phyloP scores from a whole-genome alignment of 2,329 filamentous ascomycete species.

The Colletotrichum sp. region DNA sequence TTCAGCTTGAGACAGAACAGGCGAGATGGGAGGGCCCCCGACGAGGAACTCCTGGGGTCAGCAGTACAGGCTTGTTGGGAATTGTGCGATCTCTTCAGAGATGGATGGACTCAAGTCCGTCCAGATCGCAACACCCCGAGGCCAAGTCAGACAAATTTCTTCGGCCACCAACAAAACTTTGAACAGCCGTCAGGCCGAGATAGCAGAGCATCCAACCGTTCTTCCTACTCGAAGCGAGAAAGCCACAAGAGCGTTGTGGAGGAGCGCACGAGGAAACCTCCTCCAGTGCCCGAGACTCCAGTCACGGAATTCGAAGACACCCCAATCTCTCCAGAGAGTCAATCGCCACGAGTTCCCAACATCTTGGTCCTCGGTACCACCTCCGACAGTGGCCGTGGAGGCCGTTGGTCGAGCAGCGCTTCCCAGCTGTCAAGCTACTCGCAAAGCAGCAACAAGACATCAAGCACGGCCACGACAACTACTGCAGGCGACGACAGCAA shows the following conservation, averaged over 20 bases:
- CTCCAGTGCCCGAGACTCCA: slow-evolving; percentile 79
- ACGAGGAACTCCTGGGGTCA: slow-evolving; percentile 85
- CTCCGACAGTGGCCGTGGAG: slow-evolving; percentile 62
- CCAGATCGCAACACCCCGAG: slow-evolving; percentile 87
- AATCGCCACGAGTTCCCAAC: slow-evolving; percentile 78
- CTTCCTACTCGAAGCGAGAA: slow-evolving; percentile 57
- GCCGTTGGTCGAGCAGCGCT: slow-evolving; percentile 82
- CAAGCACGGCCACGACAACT: slow-evolving; percentile 75
- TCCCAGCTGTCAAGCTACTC: slow-evolving; percentile 83
- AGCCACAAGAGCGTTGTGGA: slow-evolving; percentile 56
- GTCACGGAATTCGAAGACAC: slow-evolving; percentile 96
- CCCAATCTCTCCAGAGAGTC: slow-evolving; percentile 80
- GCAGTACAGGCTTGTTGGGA: slow-evolving; percentile 96
- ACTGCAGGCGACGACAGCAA: slow-evolving; percentile 76
- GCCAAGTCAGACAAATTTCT: slow-evolving; percentile 79
- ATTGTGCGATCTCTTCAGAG: slow-evolving; percentile 88
- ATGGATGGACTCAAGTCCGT: slow-evolving; percentile 88
- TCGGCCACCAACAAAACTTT: slow-evolving; percentile 47
- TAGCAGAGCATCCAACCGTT: slow-evolving; percentile 56
- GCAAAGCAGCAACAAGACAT: slow-evolving; percentile 68
- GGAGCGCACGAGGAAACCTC: slow-evolving; percentile 53
- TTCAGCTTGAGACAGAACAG: slow-evolving; percentile 87
- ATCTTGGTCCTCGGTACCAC: slow-evolving; percentile 84
- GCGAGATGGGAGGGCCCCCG: slow-evolving; percentile 72
- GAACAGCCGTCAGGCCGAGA: slow-evolving; percentile 54